Conservation (phyloP, 1,139 yeast species). For the Spencermartinsiella ligniputridi region DNA sequence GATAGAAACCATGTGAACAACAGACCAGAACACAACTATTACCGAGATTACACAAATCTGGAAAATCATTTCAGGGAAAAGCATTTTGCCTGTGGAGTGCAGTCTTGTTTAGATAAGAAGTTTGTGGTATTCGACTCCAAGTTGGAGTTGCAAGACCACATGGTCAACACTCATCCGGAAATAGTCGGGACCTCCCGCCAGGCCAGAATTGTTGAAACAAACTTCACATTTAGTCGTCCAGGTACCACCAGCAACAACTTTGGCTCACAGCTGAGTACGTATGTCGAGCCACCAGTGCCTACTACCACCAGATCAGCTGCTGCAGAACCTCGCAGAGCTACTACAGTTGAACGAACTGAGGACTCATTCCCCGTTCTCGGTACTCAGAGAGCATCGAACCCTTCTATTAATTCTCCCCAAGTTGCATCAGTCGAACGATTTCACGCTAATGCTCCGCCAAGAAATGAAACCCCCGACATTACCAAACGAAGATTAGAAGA, state of each 20-base stretch:
- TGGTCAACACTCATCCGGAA: constrained; percentile 77
- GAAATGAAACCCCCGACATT: constrained; percentile 44
- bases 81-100: constrained; percentile 80
- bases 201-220: constrained; percentile 28
- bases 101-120: constrained; percentile 77
- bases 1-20: constrained; percentile 47
- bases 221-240: constrained; percentile 14
- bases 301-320: constrained; percentile 13
- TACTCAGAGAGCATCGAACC: constrained; percentile 7
- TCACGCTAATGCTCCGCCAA: constrained; percentile 28
- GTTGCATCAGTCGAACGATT: constrained; percentile 20
- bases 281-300: constrained; percentile 10
- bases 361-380: constrained; percentile 30
- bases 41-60: constrained; percentile 66
- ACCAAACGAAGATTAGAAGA: constrained; percentile 70
- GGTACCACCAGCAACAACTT: constrained; percentile 40
- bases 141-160: constrained; percentile 81
- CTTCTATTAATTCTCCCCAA: constrained; percentile 10
- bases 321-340: constrained; percentile 16
- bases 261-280: constrained; percentile 66
- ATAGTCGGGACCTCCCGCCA: constrained; percentile 32
- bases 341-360: constrained; percentile 14
- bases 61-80: constrained; percentile 66
- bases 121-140: constrained; percentile 90
- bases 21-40: constrained; percentile 65